A percentile compares a stretch with the other conserved stretches of the same genome.
Evolutionary conservation across 176 grass and related monocot species (phyloP).

Genomic region (Canna indica): DNA sequence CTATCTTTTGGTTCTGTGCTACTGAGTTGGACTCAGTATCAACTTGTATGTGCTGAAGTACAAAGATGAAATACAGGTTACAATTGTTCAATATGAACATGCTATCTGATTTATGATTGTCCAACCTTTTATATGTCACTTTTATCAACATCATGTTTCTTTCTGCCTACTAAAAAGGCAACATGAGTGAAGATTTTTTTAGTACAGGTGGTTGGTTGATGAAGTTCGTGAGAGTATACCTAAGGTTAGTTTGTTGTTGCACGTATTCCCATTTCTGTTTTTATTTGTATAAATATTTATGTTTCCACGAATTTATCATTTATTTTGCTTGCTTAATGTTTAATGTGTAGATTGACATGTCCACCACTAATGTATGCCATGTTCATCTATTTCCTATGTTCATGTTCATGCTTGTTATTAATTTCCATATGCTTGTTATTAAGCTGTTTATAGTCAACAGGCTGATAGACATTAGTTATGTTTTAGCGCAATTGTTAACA

Average conservation of each 20-base stretch:
- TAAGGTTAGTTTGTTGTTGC: conserved; percentile 46
- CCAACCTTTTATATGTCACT: background rate
- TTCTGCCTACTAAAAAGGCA: background rate
- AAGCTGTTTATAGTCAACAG: background rate
- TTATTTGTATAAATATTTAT: conserved; percentile 2
- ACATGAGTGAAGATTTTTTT: conserved; percentile 15
- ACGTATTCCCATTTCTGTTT: conserved; percentile 7
- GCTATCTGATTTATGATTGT: background rate
- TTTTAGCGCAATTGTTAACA: background rate
- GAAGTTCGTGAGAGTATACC: conserved; percentile 87
- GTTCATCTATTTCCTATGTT: background rate
- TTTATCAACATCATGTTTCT: background rate
- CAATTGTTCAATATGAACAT: background rate
- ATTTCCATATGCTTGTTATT: background rate
- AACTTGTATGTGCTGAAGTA: background rate
- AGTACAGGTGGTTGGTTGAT: conserved; percentile 86
- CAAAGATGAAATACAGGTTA: background rate
- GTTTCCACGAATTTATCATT: background rate
- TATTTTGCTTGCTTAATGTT: background rate
- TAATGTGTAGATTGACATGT: no score
- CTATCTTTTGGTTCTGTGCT: no score
- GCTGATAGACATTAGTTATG: background rate
- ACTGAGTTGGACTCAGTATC: no score
- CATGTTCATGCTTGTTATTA: background rate
- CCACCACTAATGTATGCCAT: background rate